Conservation (phyloP, 202 grass and related monocot species). For the Hordeum pubiflorum region DNA sequence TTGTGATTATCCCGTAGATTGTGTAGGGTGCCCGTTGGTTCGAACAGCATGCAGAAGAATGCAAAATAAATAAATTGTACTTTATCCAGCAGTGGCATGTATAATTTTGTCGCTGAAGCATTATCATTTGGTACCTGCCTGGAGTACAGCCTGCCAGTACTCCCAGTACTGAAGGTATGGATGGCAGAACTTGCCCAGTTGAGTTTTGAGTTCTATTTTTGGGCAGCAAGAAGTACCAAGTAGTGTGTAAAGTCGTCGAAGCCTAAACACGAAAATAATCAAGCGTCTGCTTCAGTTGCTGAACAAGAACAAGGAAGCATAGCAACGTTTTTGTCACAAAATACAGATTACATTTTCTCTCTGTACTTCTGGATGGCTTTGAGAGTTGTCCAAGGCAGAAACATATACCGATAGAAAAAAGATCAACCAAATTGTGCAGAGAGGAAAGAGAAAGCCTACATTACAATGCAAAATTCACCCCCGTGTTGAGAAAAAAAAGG, state of each 20-base stretch:
- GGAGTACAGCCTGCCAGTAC: neutral
- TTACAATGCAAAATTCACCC: neutral
- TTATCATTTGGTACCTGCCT: neutral
- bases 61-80: constrained; percentile 49
- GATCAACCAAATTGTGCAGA: neutral
- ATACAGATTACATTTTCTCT: neutral
- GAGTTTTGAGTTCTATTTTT: neutral
- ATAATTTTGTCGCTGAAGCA: constrained; percentile 8
- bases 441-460: neutral
- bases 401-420: neutral
- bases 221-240: neutral
- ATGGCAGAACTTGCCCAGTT: neutral
- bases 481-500: neutral
- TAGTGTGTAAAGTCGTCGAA: no score
- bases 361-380: neutral
- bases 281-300: neutral
- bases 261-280: neutral
- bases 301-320: neutral
- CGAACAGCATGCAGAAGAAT: constrained; percentile 20
- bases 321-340: neutral
- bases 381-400: neutral
- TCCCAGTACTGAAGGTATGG: neutral
- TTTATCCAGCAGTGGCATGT: constrained; percentile 24
- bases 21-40: constrained; percentile 18
- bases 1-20: constrained; percentile 48